These are phyloP conservation scores for Akanthomyces dipterigenus DNA, from an alignment of 2,329 filamentous ascomycete genomes.

Conservation along the genomic window DNA sequence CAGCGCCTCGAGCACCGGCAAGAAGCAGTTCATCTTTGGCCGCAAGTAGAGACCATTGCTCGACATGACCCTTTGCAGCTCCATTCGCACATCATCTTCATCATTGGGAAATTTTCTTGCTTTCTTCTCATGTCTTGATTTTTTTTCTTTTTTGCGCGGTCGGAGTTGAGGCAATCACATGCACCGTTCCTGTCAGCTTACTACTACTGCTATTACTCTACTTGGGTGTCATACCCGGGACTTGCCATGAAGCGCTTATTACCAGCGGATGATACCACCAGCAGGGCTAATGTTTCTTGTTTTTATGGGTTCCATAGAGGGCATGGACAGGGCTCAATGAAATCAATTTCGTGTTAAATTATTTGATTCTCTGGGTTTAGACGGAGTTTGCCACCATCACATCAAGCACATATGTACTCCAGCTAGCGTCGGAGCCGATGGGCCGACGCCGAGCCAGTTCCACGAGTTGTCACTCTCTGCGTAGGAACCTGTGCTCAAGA, in stretches of 20 bases:
- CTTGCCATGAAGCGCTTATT: background rate
- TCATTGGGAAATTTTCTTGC: background rate
- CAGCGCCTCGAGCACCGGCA: conserved; percentile 5
- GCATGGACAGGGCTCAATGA: too few species aligned
- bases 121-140: background rate
- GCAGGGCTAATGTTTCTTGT: too few species aligned
- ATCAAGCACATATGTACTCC: too few species aligned
- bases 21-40: background rate
- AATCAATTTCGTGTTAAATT: too few species aligned
- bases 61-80: background rate
- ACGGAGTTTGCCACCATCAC: too few species aligned
- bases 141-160: background rate
- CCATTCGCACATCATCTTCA: background rate
- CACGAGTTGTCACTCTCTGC: too few species aligned
- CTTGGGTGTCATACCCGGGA: background rate
- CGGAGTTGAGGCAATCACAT: background rate
- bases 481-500: too few species aligned
- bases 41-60: background rate
- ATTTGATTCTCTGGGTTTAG: too few species aligned
- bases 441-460: too few species aligned
- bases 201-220: background rate
- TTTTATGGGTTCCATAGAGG: too few species aligned
- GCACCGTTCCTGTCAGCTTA: background rate
- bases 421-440: too few species aligned
- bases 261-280: background rate